A percentile compares a stretch with the other conserved stretches of the same genome.
Conservation (phyloP, 129 eudicot species). For the Flaveria robusta region DNA sequence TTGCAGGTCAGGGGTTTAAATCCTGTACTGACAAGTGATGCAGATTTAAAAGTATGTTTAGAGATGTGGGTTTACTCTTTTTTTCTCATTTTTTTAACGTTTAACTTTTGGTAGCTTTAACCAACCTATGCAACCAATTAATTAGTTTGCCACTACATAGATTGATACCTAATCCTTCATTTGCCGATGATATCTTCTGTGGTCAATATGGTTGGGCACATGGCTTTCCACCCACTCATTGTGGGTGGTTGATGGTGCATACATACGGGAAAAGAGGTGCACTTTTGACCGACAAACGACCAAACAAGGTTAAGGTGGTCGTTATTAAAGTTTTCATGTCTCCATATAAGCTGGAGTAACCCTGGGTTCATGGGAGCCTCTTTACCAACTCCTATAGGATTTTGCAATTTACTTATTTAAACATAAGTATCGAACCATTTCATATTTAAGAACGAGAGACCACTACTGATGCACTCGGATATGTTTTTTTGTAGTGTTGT, state of each 20-base stretch:
- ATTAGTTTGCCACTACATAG: neutral
- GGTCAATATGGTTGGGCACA: slow-evolving; percentile 11
- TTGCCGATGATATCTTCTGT: neutral
- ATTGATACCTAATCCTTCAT: slow-evolving; percentile 23
- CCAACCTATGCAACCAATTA: neutral
- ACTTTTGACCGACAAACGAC: slow-evolving; percentile 39
- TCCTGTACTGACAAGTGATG: too few relatives aligned
- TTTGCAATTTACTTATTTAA: neutral
- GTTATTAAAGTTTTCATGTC: slow-evolving; percentile 25
- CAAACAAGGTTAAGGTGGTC: slow-evolving; percentile 34
- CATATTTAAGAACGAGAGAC: neutral
- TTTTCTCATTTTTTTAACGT: too few relatives aligned
- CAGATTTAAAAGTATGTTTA: too few relatives aligned
- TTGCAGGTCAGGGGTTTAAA: too few relatives aligned
- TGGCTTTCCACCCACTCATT: slow-evolving; percentile 11
- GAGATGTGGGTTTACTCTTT: too few relatives aligned
- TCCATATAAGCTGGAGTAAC: slow-evolving; percentile 32
- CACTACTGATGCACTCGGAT: neutral
- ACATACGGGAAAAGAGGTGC: slow-evolving; percentile 40
- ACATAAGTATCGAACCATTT: neutral
- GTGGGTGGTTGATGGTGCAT: slow-evolving; percentile 45
- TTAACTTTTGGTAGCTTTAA: too few relatives aligned
- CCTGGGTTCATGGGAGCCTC: slow-evolving; percentile 31
- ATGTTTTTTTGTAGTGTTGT: neutral
- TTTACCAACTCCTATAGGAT: slow-evolving; percentile 33